Conservation (phyloP, 1,284 basidiomycete species). For the Boletus mariae region DNA sequence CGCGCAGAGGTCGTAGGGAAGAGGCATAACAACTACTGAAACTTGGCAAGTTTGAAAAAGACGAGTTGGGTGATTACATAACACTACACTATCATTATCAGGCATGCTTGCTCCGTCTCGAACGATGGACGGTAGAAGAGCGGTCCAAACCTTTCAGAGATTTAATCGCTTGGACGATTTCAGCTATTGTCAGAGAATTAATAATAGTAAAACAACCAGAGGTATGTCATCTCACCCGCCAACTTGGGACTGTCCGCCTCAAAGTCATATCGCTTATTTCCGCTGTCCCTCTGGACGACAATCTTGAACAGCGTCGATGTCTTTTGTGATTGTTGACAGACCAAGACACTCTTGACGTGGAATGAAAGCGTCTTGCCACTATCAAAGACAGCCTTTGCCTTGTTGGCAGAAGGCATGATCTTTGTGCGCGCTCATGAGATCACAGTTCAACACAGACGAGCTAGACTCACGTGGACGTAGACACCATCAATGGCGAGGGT, state of each 20-base stretch:
- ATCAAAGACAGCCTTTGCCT: slow-evolving; percentile 81
- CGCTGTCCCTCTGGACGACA: slow-evolving; percentile 65
- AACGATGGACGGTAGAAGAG: slow-evolving; percentile 53
- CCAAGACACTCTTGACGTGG: slow-evolving; percentile 84
- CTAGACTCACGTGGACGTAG: slow-evolving; percentile 80
- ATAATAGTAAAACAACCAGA: neutral
- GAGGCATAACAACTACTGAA: slow-evolving; percentile 39
- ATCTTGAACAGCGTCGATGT: slow-evolving; percentile 84
- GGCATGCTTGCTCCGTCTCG: slow-evolving; percentile 54
- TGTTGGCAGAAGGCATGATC: slow-evolving; percentile 87
- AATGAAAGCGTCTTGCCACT: slow-evolving; percentile 88
- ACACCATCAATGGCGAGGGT: slow-evolving; percentile 92
- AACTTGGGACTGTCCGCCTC: slow-evolving; percentile 86
- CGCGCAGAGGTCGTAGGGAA: slow-evolving; percentile 80
- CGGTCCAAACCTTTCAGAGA: slow-evolving; percentile 58
- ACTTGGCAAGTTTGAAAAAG: neutral
- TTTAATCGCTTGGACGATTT: slow-evolving; percentile 69
- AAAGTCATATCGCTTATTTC: slow-evolving; percentile 94
- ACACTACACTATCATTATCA: slow-evolving; percentile 7
- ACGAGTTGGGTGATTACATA: neutral
- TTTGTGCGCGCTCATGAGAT: slow-evolving; percentile 32
- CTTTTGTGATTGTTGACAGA: slow-evolving; percentile 82
- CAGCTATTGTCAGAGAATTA: slow-evolving; percentile 39
- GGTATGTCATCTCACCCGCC: slow-evolving; percentile 56
- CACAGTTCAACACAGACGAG: neutral